These are phyloP conservation scores for Otatea glauca DNA, from an alignment of 176 grass and related monocot genomes.

Conservation along the genomic window DNA sequence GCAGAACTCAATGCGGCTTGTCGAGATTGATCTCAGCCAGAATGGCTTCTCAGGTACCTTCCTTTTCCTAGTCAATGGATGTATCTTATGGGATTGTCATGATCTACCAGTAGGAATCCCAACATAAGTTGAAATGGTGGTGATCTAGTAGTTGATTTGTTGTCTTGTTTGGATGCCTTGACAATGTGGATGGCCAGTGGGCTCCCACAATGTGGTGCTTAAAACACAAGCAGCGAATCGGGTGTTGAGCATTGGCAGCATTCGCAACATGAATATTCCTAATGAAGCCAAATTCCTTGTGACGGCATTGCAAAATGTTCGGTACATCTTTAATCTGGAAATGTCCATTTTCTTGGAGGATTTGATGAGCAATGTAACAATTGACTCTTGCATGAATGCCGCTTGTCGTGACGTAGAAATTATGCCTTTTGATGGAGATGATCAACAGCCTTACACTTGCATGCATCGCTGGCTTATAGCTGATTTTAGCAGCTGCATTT, in stretches of 20 bases:
- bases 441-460: not conserved
- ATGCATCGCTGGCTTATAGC: conserved; percentile 10
- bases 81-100: not conserved
- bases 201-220: not conserved
- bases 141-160: conserved; percentile 15
- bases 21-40: conserved; percentile 88
- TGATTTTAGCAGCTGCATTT: not conserved
- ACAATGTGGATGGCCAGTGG: conserved; percentile 23
- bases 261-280: not conserved
- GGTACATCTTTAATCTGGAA: conserved; percentile 34
- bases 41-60: conserved; percentile 89
- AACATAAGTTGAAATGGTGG: not conserved
- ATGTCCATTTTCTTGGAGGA: conserved; percentile 32
- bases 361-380: conserved; percentile 3
- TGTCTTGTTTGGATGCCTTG: conserved; percentile 14
- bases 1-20: conserved; percentile 70
- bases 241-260: not conserved
- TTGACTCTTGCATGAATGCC: not conserved
- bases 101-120: conserved; percentile 21
- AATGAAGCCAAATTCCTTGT: not conserved
- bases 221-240: not conserved
- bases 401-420: not conserved
- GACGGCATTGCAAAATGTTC: conserved; percentile 15
- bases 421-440: conserved; percentile 19
- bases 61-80: conserved; percentile 19